phyloP scores from a whole-genome alignment of 305 asterid species.

The Fraxinus velutina region DNA sequence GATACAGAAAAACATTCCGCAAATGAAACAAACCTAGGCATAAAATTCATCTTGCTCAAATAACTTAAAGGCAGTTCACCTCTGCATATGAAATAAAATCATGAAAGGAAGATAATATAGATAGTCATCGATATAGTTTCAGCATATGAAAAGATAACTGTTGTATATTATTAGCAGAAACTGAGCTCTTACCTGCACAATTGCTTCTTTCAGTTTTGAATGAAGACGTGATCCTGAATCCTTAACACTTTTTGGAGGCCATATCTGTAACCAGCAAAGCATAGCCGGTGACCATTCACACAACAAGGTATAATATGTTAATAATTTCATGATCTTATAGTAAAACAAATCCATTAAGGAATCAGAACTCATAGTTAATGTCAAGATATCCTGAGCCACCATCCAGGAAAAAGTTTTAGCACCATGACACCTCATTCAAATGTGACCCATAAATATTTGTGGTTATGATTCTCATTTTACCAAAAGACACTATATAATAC shows the following conservation, averaged over 20 bases:
- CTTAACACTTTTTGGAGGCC: slow-evolving; percentile 94
- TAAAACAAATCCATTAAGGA: neutral
- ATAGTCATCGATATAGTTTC: neutral
- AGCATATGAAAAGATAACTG: neutral
- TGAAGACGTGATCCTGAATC: slow-evolving; percentile 89
- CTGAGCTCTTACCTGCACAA: slow-evolving; percentile 56
- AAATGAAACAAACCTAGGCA: neutral
- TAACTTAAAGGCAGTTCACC: neutral
- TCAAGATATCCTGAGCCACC: neutral
- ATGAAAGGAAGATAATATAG: neutral
- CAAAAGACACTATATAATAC: neutral
- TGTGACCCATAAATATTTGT: neutral
- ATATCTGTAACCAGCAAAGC: slow-evolving; percentile 54
- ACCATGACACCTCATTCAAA: neutral
- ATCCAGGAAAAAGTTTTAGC: neutral
- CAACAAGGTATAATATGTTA: neutral
- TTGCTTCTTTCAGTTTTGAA: slow-evolving; percentile 78
- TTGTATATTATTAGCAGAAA: neutral
- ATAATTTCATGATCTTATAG: slow-evolving; percentile 1
- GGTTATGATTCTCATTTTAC: neutral
- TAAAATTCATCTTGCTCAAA: neutral
- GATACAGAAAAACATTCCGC: neutral
- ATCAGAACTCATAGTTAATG: neutral
- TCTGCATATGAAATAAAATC: neutral
- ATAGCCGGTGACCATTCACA: slow-evolving; percentile 16